A percentile compares a stretch with the other conserved stretches of the same genome.
Conservation (phyloP, 805 yeast genomes). For the Candida argentea region DNA sequence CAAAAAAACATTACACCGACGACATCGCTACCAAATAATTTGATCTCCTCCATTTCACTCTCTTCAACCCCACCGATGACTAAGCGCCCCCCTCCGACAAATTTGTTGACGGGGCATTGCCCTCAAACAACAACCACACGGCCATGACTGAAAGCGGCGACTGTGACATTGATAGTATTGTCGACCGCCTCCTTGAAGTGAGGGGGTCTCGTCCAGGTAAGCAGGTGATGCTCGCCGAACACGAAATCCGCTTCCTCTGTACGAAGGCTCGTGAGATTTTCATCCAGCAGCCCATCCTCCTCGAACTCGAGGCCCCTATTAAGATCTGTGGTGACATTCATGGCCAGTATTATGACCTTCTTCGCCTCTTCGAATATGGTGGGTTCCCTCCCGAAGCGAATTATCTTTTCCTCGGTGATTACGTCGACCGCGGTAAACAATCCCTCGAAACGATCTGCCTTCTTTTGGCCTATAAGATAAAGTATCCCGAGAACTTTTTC, state of each 20-base stretch:
- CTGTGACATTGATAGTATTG: conserved; percentile 95
- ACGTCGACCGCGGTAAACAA: conserved; percentile 98
- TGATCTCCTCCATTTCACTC: too few relatives aligned
- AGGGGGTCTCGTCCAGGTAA: conserved; percentile 98
- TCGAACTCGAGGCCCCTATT: conserved; percentile 96
- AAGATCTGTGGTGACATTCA: conserved; percentile 97
- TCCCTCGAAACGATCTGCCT: conserved; percentile 92
- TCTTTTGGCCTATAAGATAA: conserved; percentile 89
- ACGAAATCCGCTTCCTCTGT: conserved; percentile 89
- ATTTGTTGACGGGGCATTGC: conserved; percentile 9
- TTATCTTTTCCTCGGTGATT: conserved; percentile 91
- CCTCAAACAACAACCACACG: conserved; percentile 46
- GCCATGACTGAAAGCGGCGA: too few relatives aligned
- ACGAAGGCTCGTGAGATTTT: conserved; percentile 97
- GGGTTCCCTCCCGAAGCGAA: conserved; percentile 99
- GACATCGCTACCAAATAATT: too few relatives aligned
- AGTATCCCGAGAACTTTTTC: conserved; percentile 96
- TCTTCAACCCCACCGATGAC: too few relatives aligned
- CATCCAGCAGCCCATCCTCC: conserved; percentile 91
- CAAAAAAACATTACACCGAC: too few relatives aligned
- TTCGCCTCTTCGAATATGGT: conserved; percentile 94
- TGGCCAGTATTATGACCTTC: conserved; percentile 93
- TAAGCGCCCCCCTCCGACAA: neutral
- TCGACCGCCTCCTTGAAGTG: conserved; percentile 92
- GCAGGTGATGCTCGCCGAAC: conserved; percentile 88